Percentiles rank a stretch among this genome's conserved stretches.
Evolutionary conservation across 1,139 yeast species (phyloP).

Genomic region (Kodamaea fungicola): DNA sequence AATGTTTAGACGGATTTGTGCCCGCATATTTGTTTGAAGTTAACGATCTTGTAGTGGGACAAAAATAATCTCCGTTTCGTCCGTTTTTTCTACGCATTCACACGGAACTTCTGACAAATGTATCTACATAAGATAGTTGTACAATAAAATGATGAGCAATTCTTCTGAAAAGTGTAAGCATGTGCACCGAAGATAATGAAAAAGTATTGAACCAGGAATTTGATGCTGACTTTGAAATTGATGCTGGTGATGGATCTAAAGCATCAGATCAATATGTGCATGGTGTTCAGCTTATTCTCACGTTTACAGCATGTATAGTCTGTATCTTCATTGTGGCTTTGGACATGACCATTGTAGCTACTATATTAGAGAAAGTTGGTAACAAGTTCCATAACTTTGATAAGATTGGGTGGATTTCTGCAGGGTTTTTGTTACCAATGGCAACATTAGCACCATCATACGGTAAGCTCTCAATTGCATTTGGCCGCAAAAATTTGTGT

Average conservation of each 20-base stretch:
- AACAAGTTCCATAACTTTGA: constrained; percentile 50
- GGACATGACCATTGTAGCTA: constrained; percentile 65
- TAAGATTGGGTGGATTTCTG: constrained; percentile 59
- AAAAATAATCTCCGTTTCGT: too few species aligned
- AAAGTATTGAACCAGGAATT: too few species aligned
- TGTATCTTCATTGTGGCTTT: constrained; percentile 60
- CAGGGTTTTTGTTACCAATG: constrained; percentile 59
- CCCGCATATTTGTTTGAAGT: too few species aligned
- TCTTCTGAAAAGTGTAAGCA: too few species aligned
- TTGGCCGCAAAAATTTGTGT: constrained; percentile 57
- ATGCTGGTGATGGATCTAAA: constrained; percentile 58
- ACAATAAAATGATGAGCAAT: too few species aligned
- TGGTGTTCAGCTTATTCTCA: constrained; percentile 35
- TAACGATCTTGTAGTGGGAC: too few species aligned
- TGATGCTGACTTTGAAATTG: constrained; percentile 26
- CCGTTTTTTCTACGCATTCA: too few species aligned
- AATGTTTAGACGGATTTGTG: too few species aligned
- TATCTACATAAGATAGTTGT: too few species aligned
- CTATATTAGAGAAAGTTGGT: constrained; percentile 56
- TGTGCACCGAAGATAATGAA: too few species aligned
- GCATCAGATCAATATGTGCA: constrained; percentile 46
- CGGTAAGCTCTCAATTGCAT: constrained; percentile 58
- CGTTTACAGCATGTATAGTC: constrained; percentile 45
- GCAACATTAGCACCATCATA: constrained; percentile 57
- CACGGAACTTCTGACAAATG: too few species aligned